Base-by-base conservation (phyloP, 257 asterid genomes). In the Vinca minor region DNA sequence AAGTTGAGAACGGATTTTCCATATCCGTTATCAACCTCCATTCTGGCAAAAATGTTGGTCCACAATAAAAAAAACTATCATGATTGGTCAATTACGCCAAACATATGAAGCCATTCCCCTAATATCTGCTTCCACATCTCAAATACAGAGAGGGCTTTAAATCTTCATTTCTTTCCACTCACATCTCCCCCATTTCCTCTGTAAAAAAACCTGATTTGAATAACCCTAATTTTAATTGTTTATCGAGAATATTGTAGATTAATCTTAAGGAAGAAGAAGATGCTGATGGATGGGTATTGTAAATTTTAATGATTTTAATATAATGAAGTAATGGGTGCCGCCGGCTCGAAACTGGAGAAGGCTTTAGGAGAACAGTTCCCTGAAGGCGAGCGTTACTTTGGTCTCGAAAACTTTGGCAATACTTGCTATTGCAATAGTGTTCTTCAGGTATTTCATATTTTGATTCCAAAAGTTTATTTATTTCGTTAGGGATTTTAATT, bases 371-470 rank as follows among this genome's bases (percentile, higher is more conserved):
- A 77, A 63, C 82, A 77, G 55, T 77, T 77, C 38, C 82, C 79
- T 11, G 82, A 77, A 64, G 82, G 79, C 60, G 82, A 77, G 62
- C 68, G 82, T 11, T 77, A 77, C 63, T 77, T 77, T 59, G 82
- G 82, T 7, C 76, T 77, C 15, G 78, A 77, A 58, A 77, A 77
- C 70, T 77, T 77, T 39, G 82, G 82, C 34, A 77, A 77, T 64
- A 77, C 82, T 67, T 77, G 82, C 50, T 77, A 77, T 64, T 77
- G 82, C 68, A 77, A 77, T 62, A 73, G 79, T 65, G 82, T 77
- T 11, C 76, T 77, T 39, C 82, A 77, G 82, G 78, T 72, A n/a
- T 14, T 12, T n/a, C n/a, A 15, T 15, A n/a, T 55, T 1, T n/a
- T n/a, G n/a, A 26, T 39, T 20, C 48, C n/a, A n/a, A 15, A 10